Conservation (phyloP, 129 eudicot genomes). For the Apium graveolens region DNA sequence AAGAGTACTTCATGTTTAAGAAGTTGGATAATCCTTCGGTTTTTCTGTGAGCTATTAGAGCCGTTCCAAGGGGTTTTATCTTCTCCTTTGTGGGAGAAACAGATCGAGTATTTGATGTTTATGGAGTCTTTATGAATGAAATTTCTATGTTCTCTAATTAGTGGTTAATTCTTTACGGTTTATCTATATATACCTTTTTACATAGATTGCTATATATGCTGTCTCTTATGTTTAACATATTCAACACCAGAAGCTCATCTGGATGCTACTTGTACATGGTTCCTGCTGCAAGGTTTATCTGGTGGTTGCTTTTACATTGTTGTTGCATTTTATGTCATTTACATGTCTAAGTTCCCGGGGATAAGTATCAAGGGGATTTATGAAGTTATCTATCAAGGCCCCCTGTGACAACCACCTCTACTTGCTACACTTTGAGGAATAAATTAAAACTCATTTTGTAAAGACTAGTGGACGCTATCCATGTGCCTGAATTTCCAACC, state of each 20-base stretch:
- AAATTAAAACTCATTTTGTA: neutral
- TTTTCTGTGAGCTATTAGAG: slow-evolving; percentile 14
- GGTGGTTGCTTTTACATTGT: neutral
- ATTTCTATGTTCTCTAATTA: neutral
- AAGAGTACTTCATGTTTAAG: neutral
- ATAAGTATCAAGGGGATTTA: neutral
- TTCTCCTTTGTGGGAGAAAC: neutral
- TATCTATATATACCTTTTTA: too few species aligned
- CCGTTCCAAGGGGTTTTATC: slow-evolving; percentile 4
- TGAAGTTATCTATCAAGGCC: neutral
- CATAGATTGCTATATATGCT: neutral
- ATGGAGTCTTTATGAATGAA: neutral
- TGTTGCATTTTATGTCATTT: neutral
- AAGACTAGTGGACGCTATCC: neutral
- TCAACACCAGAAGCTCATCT: too few species aligned
- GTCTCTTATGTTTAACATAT: too few species aligned
- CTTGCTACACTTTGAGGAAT: neutral
- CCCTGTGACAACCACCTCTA: slow-evolving; percentile 2
- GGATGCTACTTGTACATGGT: neutral
- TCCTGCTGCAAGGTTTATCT: neutral
- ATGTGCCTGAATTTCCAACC: neutral
- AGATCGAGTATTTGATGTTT: neutral
- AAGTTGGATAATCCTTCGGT: neutral
- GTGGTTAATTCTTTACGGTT: neutral
- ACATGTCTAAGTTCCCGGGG: neutral